These are phyloP conservation scores for Arctium minus DNA, from an alignment of 129 eudicot genomes.

Conservation along the genomic window DNA sequence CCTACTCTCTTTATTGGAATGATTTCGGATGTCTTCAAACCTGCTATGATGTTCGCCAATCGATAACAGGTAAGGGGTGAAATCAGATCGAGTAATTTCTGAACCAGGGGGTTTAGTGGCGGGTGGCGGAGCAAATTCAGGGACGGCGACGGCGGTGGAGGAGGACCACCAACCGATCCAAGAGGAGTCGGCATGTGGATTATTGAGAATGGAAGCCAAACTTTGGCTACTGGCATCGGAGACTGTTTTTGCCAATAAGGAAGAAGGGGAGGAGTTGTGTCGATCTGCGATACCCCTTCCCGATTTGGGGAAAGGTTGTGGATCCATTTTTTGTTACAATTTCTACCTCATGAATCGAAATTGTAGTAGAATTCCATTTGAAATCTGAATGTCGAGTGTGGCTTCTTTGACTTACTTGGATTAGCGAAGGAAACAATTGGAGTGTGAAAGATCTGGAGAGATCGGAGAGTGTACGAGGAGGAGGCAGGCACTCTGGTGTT, in stretches of 20 bases:
- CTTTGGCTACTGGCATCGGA: conserved; percentile 62
- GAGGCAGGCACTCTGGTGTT: not conserved
- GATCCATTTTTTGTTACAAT: conserved; percentile 25
- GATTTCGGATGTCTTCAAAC: conserved; percentile 70
- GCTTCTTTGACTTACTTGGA: not conserved
- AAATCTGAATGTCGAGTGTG: not conserved
- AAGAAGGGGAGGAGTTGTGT: conserved; percentile 27
- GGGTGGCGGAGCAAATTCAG: conserved; percentile 44
- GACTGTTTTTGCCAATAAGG: conserved; percentile 36
- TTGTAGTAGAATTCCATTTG: not conserved
- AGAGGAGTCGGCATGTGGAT: conserved; percentile 66
- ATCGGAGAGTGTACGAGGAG: not conserved
- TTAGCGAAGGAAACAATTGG: not conserved
- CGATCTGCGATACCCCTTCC: conserved; percentile 5
- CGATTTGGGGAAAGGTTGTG: conserved; percentile 26
- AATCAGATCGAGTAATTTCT: conserved; percentile 59
- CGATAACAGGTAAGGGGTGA: conserved; percentile 49
- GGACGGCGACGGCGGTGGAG: conserved; percentile 31
- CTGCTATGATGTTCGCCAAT: conserved; percentile 47
- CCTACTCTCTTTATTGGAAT: conserved; percentile 32
- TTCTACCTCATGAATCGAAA: conserved; percentile 8
- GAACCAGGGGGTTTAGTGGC: conserved; percentile 46
- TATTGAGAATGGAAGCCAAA: conserved; percentile 82
- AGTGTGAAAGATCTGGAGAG: not conserved
- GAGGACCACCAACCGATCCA: conserved; percentile 84